Percentiles rank a stretch among this genome's conserved stretches.
Conservation (phyloP, 768 basidiomycete species). For the Chalciporus piperatus region DNA sequence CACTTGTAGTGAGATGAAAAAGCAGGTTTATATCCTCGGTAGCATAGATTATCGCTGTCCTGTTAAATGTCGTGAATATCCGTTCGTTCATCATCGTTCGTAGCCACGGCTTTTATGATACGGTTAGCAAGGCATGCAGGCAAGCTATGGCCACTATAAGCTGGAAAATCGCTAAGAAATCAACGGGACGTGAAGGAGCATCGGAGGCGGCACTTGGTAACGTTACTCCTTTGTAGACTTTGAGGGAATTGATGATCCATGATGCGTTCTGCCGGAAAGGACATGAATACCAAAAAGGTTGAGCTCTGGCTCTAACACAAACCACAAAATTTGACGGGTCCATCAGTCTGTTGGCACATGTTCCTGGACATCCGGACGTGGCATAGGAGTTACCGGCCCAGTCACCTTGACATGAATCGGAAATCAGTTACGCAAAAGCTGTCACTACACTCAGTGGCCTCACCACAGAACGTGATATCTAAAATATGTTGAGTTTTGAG, state of each 20-base stretch:
- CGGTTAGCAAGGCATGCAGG: constrained; percentile 15
- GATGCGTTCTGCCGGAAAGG: constrained; percentile 58
- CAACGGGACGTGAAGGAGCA: constrained; percentile 4
- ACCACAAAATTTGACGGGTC: constrained; percentile 73
- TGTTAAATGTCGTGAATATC: constrained; percentile 1
- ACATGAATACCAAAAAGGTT: constrained; percentile 4
- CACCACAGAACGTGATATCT: constrained; percentile 86
- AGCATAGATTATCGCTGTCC: background rate
- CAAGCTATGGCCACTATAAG: constrained; percentile 4
- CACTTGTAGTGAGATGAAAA: constrained; percentile 33
- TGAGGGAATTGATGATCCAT: constrained; percentile 77
- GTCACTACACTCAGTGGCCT: constrained; percentile 15
- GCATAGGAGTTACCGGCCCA: constrained; percentile 84
- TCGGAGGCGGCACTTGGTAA: constrained; percentile 38
- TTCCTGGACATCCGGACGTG: constrained; percentile 72
- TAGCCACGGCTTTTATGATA: constrained; percentile 14
- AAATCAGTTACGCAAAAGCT: constrained; percentile 6
- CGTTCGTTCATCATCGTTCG: background rate
- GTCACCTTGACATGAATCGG: constrained; percentile 47
- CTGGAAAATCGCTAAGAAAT: constrained; percentile 8
- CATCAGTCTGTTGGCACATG: constrained; percentile 59
- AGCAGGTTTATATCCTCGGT: constrained; percentile 36
- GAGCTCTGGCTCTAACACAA: constrained; percentile 23
- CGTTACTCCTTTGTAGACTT: constrained; percentile 64
- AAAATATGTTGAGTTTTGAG: constrained; percentile 14